A percentile compares a stretch with the other conserved stretches of the same genome.
Evolutionary conservation across 1,284 basidiomycete genomes (phyloP).

Genomic region (Irpex sp.): DNA sequence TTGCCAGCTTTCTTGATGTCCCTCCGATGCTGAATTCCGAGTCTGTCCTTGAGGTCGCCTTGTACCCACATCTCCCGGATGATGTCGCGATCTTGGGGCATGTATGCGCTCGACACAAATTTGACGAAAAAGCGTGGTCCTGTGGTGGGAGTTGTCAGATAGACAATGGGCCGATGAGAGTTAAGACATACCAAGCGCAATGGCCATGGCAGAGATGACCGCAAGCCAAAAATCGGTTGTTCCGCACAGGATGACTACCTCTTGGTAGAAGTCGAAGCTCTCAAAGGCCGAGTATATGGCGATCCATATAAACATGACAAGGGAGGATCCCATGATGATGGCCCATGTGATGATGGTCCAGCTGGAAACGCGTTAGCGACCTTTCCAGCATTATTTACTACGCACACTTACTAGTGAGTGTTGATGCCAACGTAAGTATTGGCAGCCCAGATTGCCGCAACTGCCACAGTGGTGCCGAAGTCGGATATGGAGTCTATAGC

Average conservation of each 20-base stretch:
- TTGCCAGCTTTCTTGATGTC: slow-evolving; percentile 31
- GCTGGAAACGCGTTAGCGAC: slow-evolving; percentile 33
- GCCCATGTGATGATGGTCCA: slow-evolving; percentile 89
- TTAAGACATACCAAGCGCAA: slow-evolving; percentile 64
- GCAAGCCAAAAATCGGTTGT: slow-evolving; percentile 83
- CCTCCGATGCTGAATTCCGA: slow-evolving; percentile 66
- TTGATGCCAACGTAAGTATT: slow-evolving; percentile 89
- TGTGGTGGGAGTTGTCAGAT: slow-evolving; percentile 26
- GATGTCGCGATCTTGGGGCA: slow-evolving; percentile 79
- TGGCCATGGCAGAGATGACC: slow-evolving; percentile 61
- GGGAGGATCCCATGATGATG: slow-evolving; percentile 74
- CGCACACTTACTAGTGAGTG: slow-evolving; percentile 72
- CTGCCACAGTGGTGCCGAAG: slow-evolving; percentile 90
- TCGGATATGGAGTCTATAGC: slow-evolving; percentile 80
- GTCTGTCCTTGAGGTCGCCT: slow-evolving; percentile 79
- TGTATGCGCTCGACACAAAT: slow-evolving; percentile 62
- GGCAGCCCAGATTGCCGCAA: slow-evolving; percentile 83
- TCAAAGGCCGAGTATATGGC: slow-evolving; percentile 78
- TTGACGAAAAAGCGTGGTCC: slow-evolving; percentile 75
- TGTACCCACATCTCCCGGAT: slow-evolving; percentile 87
- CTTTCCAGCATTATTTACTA: not conserved
- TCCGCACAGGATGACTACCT: slow-evolving; percentile 73
- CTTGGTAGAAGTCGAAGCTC: slow-evolving; percentile 69
- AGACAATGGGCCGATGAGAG: not conserved
- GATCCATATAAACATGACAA: slow-evolving; percentile 84